Evolutionary conservation across 2,329 filamentous ascomycete species (phyloP), one percentile per base, ranked within the genome.

Genomic region (Rosellinia necatrix): DNA sequence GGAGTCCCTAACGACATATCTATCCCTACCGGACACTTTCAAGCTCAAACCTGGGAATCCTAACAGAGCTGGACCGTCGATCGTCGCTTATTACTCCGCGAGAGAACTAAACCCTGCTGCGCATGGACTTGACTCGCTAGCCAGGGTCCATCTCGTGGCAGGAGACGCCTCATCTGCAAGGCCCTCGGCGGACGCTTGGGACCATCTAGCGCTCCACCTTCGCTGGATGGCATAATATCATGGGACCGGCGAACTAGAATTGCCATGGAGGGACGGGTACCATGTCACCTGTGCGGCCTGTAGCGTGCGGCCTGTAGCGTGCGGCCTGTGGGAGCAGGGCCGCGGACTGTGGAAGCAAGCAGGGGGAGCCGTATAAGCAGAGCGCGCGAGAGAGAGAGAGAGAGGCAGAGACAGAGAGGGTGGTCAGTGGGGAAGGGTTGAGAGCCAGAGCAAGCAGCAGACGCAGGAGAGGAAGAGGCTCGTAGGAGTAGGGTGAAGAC

Each of bases 1-100:
- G 66, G 68, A 70, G 59, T 58, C 56, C 64, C 59, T 65, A 64
- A 65, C 56, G 49, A 65, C 58, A 44, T 60, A 44, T 57, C 58
- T 53, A 63, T 56, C 62, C 58, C 58, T 49, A 56, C 61, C n/a
- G 40, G 47, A 43, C 59, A 56, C 60, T 60, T 62, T 62, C 62
- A 58, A 68, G 67, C 66, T 65, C 58, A 69, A 68, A 70, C 65
- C 66, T 67, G 64, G 62, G 24, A 62, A 70, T 68, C 69, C 68
- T 65, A 51, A 68, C 62, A 58, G 64, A 70, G 69, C 69, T 71
- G 69, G 66, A 68, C 41, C n/a, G 53, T 62, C 54, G 58, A 60
- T 56, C 64, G 44, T 64, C 53, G 62, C 62, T 63, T 65, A 60
- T 57, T 37, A 47, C 51, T 62, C 66, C 51, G 56, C 66, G 58